Base-by-base conservation (phyloP, 164 flowering plant genomes). In the Euptelea pleiosperma region DNA sequence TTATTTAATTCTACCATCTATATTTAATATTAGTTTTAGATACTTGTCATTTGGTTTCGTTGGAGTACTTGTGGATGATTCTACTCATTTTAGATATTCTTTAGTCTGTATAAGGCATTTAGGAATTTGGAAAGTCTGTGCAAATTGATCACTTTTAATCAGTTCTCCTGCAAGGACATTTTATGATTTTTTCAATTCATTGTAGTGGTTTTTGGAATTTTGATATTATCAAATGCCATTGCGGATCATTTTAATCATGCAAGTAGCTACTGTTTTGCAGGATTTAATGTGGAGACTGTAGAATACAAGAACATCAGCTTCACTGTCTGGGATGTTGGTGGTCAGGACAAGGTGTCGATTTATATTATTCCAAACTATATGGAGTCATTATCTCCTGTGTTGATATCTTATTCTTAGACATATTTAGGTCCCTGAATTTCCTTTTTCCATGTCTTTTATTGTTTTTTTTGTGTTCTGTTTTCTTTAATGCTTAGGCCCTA, bases 251-350 rank as follows among this genome's bases (percentile, higher is more conserved):
- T 29, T 8, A 43, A 31, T 43, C 22, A 30, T 19, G 3, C 8
- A 19, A 18, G 4, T 19, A 10, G 30, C 37, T 26, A 24, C 24
- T 44, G 42, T 36, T 1, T 58, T 70, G 55, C 77, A 81, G 88
- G 88, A 33, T 85, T 85, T 60, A 80, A 83, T 73, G 84, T 85
- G 60, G 88, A 83, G 71, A 86, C 89, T 31, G 84, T 85, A 39
- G 87, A 85, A 55, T 85, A 82, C 64, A 85, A 85, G 76, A 83
- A 85, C 74, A 79, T 83, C 61, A 82, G 89, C 80, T 83, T 83
- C 72, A 83, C 89, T 14, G 89, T 86, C 4, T 83, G 87, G 89
- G 89, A 86, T 80, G 89, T 83, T 44, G 89, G 92, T 26, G 89
- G 89, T 64, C 87, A 83, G 61, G 89, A 83, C 73, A 86, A 83